phyloP scores from a whole-genome alignment of 176 grass and related monocot species.

The Typha latifolia region DNA sequence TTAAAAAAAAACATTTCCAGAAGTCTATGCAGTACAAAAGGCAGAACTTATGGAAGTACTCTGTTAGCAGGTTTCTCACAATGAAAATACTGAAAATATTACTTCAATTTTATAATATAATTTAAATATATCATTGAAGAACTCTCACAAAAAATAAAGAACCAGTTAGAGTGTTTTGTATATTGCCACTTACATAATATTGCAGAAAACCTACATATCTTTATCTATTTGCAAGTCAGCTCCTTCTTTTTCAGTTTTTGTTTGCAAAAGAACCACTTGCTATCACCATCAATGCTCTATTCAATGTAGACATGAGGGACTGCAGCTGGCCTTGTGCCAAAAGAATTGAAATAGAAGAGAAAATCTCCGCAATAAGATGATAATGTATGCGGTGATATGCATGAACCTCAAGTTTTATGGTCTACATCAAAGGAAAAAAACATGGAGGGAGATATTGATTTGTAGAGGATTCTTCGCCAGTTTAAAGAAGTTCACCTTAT shows the following conservation, averaged over 20 bases:
- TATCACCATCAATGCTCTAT: too few relatives aligned
- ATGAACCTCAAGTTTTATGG: not conserved
- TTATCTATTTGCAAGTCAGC: too few relatives aligned
- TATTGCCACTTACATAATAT: too few relatives aligned
- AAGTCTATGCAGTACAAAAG: not conserved
- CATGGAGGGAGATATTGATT: not conserved
- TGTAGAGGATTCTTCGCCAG: not conserved
- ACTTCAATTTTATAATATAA: not conserved
- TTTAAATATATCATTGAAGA: not conserved
- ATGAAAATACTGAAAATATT: not conserved
- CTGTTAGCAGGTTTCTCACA: too few relatives aligned
- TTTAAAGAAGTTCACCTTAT: conserved; percentile 26
- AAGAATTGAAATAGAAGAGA: too few relatives aligned
- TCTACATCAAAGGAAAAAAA: not conserved
- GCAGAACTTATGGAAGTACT: not conserved
- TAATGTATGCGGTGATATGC: not conserved
- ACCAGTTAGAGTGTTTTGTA: too few relatives aligned
- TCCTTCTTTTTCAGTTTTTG: too few relatives aligned
- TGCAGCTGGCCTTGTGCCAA: too few relatives aligned
- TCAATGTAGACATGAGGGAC: too few relatives aligned
- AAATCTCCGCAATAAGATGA: too few relatives aligned
- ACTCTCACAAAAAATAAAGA: not conserved
- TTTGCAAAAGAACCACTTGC: too few relatives aligned
- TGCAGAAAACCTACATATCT: too few relatives aligned
- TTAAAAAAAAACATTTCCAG: not conserved